Conservation (phyloP, 192 early-diverging fungal genomes). For the Coemansia sp. region DNA sequence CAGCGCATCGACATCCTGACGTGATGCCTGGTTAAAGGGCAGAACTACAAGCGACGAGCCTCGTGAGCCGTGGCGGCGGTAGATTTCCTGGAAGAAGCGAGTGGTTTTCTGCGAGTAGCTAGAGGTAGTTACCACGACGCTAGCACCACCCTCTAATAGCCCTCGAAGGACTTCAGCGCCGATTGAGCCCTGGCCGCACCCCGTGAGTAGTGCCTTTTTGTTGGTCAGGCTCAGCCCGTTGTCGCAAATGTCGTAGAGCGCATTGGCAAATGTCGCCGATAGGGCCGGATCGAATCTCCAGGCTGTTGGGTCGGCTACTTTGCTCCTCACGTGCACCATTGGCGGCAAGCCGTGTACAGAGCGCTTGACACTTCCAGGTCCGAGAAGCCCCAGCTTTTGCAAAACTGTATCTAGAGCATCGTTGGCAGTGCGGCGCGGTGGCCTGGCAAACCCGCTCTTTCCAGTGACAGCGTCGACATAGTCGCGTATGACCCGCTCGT, state of each 20-base stretch:
- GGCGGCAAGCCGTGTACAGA: conserved; percentile 38
- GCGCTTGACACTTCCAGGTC: not conserved
- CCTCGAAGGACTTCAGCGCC: conserved; percentile 82
- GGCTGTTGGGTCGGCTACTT: conserved; percentile 32
- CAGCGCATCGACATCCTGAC: conserved; percentile 71
- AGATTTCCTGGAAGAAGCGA: conserved; percentile 83
- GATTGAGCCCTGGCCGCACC: conserved; percentile 88
- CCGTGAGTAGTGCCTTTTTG: conserved; percentile 84
- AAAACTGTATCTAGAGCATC: conserved; percentile 19
- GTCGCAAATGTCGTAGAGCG: conserved; percentile 67
- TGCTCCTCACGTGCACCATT: conserved; percentile 53
- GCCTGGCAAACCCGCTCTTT: conserved; percentile 67
- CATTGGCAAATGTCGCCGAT: conserved; percentile 35
- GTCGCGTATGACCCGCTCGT: conserved; percentile 83
- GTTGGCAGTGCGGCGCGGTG: conserved; percentile 56
- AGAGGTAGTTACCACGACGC: conserved; percentile 81
- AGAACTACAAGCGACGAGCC: conserved; percentile 84
- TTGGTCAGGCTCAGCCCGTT: conserved; percentile 65
- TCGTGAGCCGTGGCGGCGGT: conserved; percentile 81
- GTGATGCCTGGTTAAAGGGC: conserved; percentile 90
- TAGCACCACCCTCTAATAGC: conserved; percentile 67
- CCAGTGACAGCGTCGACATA: conserved; percentile 86
- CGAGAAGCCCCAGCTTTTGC: conserved; percentile 22
- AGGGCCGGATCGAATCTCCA: conserved; percentile 18
- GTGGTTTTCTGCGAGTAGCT: conserved; percentile 62